phyloP scores from a whole-genome alignment of 371 early-diverging fungal genomes.

The Blakeslea trispora region DNA sequence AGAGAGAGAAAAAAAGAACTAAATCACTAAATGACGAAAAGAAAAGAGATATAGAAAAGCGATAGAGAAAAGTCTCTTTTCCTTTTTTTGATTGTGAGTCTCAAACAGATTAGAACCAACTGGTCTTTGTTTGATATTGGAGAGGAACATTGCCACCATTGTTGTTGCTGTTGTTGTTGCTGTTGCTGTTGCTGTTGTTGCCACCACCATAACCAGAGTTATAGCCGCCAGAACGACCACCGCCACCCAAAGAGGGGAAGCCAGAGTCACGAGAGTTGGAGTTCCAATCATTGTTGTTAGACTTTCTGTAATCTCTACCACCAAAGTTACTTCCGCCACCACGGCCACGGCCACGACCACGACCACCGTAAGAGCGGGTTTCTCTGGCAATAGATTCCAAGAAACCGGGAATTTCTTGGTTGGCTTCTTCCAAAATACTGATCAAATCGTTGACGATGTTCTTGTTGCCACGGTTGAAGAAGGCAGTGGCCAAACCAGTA shows the following conservation, averaged over 20 bases:
- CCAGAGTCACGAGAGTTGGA: slow-evolving; percentile 22
- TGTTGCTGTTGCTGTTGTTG: slow-evolving; percentile 1
- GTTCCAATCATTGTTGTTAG: slow-evolving; percentile 18
- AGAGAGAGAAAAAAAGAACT: no score
- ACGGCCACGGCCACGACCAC: slow-evolving; percentile 65
- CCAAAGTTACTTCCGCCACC: slow-evolving; percentile 56
- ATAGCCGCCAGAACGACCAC: slow-evolving; percentile 12
- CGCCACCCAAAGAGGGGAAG: slow-evolving; percentile 26
- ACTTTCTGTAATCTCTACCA: slow-evolving; percentile 51
- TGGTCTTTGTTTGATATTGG: slow-evolving; percentile 62
- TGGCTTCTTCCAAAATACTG: slow-evolving; percentile 72
- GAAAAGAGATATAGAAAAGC: slow-evolving; percentile 2
- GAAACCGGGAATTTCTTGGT: slow-evolving; percentile 65
- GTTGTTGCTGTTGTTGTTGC: slow-evolving; percentile 12
- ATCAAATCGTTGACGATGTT: slow-evolving; percentile 86
- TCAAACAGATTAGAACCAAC: slow-evolving; percentile 68
- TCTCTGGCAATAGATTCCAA: slow-evolving; percentile 57
- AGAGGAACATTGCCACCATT: slow-evolving; percentile 36
- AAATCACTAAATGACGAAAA: background rate
- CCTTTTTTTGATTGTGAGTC: background rate
- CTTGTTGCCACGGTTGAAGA: slow-evolving; percentile 95
- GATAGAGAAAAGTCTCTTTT: background rate
- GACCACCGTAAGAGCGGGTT: slow-evolving; percentile 62
- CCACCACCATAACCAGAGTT: background rate
- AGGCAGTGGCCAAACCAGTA: slow-evolving; percentile 94